Conservation (phyloP, 2,329 filamentous ascomycete species). For the Sarocladium kiliense region DNA sequence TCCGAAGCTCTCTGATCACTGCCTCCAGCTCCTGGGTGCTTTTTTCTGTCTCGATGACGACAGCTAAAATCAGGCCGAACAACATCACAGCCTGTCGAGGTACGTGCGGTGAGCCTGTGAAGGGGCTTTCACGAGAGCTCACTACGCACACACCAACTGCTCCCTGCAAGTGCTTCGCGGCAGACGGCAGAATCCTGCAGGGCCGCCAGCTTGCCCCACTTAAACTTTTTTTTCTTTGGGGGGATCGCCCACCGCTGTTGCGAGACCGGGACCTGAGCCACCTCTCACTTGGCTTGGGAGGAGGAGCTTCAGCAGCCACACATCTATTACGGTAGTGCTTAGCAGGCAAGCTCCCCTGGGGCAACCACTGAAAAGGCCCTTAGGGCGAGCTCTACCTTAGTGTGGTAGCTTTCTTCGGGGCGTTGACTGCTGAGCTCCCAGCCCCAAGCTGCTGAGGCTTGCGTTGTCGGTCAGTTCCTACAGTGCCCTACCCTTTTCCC, state of each 20-base stretch:
- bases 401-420: no score
- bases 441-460: not conserved
- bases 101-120: no score
- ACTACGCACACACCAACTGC: not conserved
- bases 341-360: not conserved
- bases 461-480: not conserved
- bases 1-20: not conserved
- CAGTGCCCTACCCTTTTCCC: not conserved
- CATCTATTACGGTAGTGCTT: not conserved
- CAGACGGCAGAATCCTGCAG: constrained; percentile 9
- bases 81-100: no score
- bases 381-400: no score
- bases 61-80: no score
- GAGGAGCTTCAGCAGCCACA: not conserved
- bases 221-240: constrained; percentile 10
- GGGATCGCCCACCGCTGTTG: constrained; percentile 2
- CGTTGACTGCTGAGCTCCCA: no score
- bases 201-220: not conserved
- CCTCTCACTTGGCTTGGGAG: not conserved
- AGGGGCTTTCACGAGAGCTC: no score
- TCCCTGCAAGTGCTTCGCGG: constrained; percentile 4
- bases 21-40: no score
- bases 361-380: no score
- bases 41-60: no score
- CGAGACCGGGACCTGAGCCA: constrained; percentile 1